A percentile compares a stretch with the other conserved stretches of the same genome.
Evolutionary conservation across 2,329 filamentous ascomycete species (phyloP).

Genomic region (Verticillium dahliae): DNA sequence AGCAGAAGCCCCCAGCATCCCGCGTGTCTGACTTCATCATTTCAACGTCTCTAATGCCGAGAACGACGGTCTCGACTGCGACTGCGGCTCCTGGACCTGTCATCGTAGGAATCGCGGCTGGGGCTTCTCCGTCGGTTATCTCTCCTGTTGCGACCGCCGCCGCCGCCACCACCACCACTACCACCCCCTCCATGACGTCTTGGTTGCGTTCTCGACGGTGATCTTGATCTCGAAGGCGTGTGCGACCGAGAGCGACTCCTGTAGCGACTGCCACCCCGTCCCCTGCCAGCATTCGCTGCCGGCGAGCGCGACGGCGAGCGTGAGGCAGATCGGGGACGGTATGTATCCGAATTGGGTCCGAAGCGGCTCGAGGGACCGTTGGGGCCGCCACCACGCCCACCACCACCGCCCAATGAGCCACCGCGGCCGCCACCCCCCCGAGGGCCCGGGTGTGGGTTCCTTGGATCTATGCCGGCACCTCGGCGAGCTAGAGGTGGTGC

Average conservation of each 20-base stretch:
- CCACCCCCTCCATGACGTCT: slow-evolving; percentile 21
- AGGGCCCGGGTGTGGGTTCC: slow-evolving; percentile 31
- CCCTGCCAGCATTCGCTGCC: slow-evolving; percentile 17
- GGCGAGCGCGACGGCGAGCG: slow-evolving; percentile 35
- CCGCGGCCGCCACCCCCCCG: slow-evolving; percentile 23
- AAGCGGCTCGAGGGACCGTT: slow-evolving; percentile 27
- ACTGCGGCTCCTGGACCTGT: slow-evolving; percentile 14
- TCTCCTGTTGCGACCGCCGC: slow-evolving; percentile 18
- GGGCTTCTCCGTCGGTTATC: slow-evolving; percentile 20
- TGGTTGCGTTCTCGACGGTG: slow-evolving; percentile 32
- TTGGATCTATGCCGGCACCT: slow-evolving; percentile 52
- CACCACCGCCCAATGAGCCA: slow-evolving; percentile 19
- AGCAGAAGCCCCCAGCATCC: no score
- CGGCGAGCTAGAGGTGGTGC: slow-evolving; percentile 67
- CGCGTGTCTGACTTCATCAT: not conserved
- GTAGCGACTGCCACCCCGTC: slow-evolving; percentile 28
- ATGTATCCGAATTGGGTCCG: slow-evolving; percentile 46
- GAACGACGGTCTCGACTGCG: not conserved
- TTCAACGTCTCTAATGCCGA: not conserved
- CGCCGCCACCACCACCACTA: slow-evolving; percentile 16
- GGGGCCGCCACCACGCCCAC: slow-evolving; percentile 29
- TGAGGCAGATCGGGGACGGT: slow-evolving; percentile 54
- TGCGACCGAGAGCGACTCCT: slow-evolving; percentile 39
- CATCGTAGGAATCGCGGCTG: slow-evolving; percentile 26
- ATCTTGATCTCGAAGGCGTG: slow-evolving; percentile 39